phyloP scores from a whole-genome alignment of 345 rosid species.

The Corchorus olitorius region DNA sequence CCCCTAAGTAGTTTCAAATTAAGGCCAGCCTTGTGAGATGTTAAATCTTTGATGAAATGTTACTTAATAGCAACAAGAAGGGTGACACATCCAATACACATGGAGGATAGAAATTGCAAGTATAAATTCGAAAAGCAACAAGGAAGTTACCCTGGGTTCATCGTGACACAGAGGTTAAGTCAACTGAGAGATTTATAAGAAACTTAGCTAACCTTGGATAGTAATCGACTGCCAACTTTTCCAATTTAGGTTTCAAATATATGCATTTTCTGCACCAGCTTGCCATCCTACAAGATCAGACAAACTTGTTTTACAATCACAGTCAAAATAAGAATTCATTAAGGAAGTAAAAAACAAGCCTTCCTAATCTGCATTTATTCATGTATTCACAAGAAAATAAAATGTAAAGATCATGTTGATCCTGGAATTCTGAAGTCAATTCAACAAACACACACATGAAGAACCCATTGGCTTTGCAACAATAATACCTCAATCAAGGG shows the following conservation, averaged over 20 bases:
- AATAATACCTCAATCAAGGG: neutral
- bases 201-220: constrained; percentile 59
- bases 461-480: neutral
- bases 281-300: constrained; percentile 80
- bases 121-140: neutral
- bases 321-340: neutral
- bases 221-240: constrained; percentile 89
- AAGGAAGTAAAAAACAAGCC: neutral
- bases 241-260: constrained; percentile 81
- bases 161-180: neutral
- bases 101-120: neutral
- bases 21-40: neutral
- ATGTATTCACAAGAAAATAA: constrained; percentile 8
- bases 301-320: constrained; percentile 22
- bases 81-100: neutral
- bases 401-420: neutral
- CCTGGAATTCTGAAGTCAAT: constrained; percentile 4
- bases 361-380: neutral
- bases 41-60: neutral
- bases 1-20: neutral
- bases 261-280: constrained; percentile 96
- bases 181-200: constrained; percentile 5
- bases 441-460: neutral
- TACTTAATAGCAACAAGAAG: neutral
- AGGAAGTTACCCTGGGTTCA: neutral